phyloP scores from a whole-genome alignment of 2,329 filamentous ascomycete species.

The Stagonosporopsis vannaccii region DNA sequence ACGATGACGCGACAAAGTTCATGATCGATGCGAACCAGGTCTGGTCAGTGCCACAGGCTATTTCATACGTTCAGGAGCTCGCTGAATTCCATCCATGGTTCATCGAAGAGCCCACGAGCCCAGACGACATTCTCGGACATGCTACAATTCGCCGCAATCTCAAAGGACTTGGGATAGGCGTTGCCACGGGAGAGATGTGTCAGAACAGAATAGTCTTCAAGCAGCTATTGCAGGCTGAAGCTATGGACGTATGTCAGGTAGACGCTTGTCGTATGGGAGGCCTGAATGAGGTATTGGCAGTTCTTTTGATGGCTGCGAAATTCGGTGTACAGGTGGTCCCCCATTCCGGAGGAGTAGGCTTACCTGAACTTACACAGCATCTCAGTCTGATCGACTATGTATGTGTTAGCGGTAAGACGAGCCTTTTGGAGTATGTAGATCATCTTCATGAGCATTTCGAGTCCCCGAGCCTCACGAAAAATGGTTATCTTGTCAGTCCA shows the following conservation, averaged over 20 bases:
- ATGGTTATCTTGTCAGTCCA: conserved; percentile 92
- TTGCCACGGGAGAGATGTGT: conserved; percentile 93
- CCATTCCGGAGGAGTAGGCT: conserved; percentile 85
- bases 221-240: conserved; percentile 79
- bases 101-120: conserved; percentile 91
- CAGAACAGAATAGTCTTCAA: conserved; percentile 95
- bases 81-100: conserved; percentile 89
- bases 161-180: conserved; percentile 75
- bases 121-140: conserved; percentile 89
- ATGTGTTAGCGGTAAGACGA: conserved; percentile 79
- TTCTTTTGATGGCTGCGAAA: conserved; percentile 83
- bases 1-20: conserved; percentile 75
- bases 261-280: conserved; percentile 90
- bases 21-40: conserved; percentile 95
- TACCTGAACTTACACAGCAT: conserved; percentile 94
- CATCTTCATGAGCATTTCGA: conserved; percentile 93
- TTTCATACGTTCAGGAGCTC: conserved; percentile 83
- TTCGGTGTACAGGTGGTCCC: conserved; percentile 83
- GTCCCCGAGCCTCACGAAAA: conserved; percentile 78
- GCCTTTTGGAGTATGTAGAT: conserved; percentile 88
- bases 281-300: conserved; percentile 89
- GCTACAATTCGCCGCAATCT: conserved; percentile 83
- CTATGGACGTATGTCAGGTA: conserved; percentile 90
- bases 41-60: conserved; percentile 89
- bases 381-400: conserved; percentile 92